Conservation (phyloP, 306 rosid genomes). For the Inga oerstediana region DNA sequence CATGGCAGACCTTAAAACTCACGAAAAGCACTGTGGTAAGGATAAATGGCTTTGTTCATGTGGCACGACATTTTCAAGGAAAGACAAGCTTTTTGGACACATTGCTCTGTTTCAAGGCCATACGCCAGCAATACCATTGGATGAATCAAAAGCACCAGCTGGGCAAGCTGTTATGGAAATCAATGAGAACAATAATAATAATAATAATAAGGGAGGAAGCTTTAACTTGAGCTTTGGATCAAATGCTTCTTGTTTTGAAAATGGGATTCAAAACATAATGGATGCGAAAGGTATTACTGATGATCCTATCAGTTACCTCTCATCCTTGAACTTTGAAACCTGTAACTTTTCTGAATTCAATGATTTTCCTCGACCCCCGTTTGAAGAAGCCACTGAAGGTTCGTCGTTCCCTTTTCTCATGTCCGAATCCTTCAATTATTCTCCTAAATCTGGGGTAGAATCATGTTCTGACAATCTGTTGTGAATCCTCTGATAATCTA, state of each 20-base stretch:
- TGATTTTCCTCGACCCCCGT: constrained; percentile 84
- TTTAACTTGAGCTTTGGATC: constrained; percentile 68
- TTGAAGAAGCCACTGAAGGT: constrained; percentile 81
- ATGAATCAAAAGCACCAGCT: constrained; percentile 56
- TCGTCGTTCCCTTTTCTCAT: constrained; percentile 73
- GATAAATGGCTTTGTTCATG: constrained; percentile 99
- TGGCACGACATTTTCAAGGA: constrained; percentile 99
- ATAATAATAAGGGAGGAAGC: constrained; percentile 42
- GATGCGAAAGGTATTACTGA: constrained; percentile 69
- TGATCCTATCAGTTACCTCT: constrained; percentile 76
- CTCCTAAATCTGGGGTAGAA: constrained; percentile 63
- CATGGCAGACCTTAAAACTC: constrained; percentile 97
- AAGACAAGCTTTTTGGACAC: constrained; percentile 99
- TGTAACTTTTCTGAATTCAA: constrained; percentile 80
- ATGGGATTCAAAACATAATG: constrained; percentile 46
- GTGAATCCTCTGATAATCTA: constrained; percentile 22
- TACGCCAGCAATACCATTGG: constrained; percentile 91
- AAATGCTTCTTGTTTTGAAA: constrained; percentile 48
- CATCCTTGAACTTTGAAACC: constrained; percentile 75
- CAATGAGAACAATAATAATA: constrained; percentile 44
- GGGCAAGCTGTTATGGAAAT: constrained; percentile 47
- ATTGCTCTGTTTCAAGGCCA: constrained; percentile 97
- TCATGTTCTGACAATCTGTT: constrained; percentile 51
- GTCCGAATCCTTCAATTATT: constrained; percentile 67
- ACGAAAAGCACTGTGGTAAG: constrained; percentile 97